Evolutionary conservation across 257 asterid species (phyloP), one percentile per base, ranked within the genome.

Genomic region (Solanum habrochaites): DNA sequence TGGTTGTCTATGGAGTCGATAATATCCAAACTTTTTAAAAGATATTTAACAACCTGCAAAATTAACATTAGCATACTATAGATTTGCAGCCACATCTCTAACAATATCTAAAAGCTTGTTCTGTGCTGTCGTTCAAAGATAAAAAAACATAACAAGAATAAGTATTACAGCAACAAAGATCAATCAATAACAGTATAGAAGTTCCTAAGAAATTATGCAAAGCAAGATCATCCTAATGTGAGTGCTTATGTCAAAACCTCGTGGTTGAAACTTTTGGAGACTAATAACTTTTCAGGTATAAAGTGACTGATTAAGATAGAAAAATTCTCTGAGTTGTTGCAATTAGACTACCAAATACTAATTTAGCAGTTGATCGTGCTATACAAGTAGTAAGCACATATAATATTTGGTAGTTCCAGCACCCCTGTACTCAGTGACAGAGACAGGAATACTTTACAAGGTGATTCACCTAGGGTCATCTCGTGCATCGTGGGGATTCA

Each of bases 41-140:
- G 94, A 87, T 94, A 86, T 86, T 89, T 93, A n/a, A 97, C 98
- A 58, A 95, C 93, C 99, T 97, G 97, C 87, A 31, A 8, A 45
- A 18, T 32, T 69, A 71, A 71, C 14, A 32, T 8, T 35, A 35
- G 25, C 80, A 71, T 11, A 71, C 15, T 71, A 2, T 0, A 58
- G 21, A 35, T 10, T 39, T 11, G 56, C 4, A 73, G 21, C 52
- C 31, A 73, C 82, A 6, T 39, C 29, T 20, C 10, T 73, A 39
- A 73, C 82, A 73, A 37, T 58, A 73, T 37, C 11, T 39, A 21
- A 58, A 56, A 21, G 52, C 82, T 73, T 73, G 52, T 73, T n/a
- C 1, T 74, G 58, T 12, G 35, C 13, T 74, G 29, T 40, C 8
- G 7, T 74, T 74, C 58, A 23, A 40, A 74, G 32, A 74, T 74